Conservation (phyloP, 2,329 filamentous ascomycete species). For the Neopestalotiopsis clavispora region DNA sequence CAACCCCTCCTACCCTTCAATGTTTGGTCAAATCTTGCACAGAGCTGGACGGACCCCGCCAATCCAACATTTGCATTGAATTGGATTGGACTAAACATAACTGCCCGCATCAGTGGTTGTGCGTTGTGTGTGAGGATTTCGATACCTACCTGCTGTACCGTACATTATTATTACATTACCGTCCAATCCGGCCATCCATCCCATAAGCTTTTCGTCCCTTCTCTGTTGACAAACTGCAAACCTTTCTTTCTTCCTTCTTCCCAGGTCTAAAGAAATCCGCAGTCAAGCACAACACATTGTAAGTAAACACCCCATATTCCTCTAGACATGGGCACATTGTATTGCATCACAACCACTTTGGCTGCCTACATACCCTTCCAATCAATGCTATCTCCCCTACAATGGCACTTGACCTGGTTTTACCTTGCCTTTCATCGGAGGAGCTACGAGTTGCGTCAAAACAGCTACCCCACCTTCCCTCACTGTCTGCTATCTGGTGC, state of each 20-base stretch:
- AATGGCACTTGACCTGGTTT: not conserved
- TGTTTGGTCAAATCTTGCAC: not conserved
- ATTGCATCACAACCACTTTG: not conserved
- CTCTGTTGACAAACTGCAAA: not conserved
- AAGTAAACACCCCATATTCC: not conserved
- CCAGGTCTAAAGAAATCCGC: not conserved
- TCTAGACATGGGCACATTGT: not conserved
- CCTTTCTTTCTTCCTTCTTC: not conserved
- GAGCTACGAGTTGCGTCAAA: constrained; percentile 10
- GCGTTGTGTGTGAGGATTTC: constrained; percentile 1
- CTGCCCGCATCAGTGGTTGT: not conserved
- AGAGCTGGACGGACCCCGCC: not conserved
- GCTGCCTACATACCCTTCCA: too few relatives aligned
- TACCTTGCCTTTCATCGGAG: not conserved
- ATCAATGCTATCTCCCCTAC: not conserved
- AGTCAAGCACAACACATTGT: not conserved
- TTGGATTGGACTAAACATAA: not conserved
- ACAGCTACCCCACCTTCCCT: constrained; percentile 16
- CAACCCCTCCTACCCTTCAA: not conserved
- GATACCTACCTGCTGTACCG: not conserved
- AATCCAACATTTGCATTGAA: not conserved
- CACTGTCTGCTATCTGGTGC: not conserved
- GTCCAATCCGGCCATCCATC: constrained; percentile 3
- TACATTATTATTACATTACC: constrained; percentile 3
- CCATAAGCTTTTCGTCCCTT: constrained; percentile 1